These are phyloP conservation scores for Arabidopsis lyrata DNA, from an alignment of 441 rosid species.

Conservation along the genomic window DNA sequence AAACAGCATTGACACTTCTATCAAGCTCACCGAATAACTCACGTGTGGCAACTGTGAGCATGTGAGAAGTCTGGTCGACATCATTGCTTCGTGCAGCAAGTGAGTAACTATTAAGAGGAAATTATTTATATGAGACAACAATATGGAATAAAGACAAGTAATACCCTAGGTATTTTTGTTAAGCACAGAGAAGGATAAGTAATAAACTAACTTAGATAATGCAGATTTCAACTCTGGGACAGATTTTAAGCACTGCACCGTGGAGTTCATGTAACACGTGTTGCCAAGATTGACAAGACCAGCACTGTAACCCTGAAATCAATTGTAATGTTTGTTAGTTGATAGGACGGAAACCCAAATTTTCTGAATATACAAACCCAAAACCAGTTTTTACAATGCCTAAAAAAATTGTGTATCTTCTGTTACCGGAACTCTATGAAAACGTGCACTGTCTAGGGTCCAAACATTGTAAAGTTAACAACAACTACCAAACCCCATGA, in stretches of 20 bases:
- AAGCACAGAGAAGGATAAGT: constrained; percentile 2
- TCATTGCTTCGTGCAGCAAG: constrained; percentile 58
- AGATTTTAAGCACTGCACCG: constrained; percentile 29
- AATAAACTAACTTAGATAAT: constrained; percentile 18
- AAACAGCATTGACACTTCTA: constrained; percentile 84
- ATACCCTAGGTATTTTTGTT: background rate
- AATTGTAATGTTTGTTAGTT: constrained; percentile 15
- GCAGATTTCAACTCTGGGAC: constrained; percentile 34
- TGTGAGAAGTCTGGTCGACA: constrained; percentile 86
- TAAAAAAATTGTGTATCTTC: constrained; percentile 50
- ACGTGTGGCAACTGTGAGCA: constrained; percentile 85
- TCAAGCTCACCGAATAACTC: constrained; percentile 85
- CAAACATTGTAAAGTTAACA: background rate
- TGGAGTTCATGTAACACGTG: constrained; percentile 31
- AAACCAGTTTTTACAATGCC: constrained; percentile 2
- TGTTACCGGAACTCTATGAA: background rate
- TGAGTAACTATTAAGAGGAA: constrained; percentile 60
- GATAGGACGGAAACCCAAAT: background rate
- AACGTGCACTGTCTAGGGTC: background rate
- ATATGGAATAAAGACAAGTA: constrained; percentile 21
- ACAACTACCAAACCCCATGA: background rate
- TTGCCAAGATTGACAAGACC: constrained; percentile 32
- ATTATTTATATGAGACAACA: constrained; percentile 22
- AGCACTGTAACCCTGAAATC: constrained; percentile 32
- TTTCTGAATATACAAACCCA: constrained; percentile 14